Evolutionary conservation across 495 filamentous ascomycete species (phyloP).

Genomic region (Penicillium silybi): DNA sequence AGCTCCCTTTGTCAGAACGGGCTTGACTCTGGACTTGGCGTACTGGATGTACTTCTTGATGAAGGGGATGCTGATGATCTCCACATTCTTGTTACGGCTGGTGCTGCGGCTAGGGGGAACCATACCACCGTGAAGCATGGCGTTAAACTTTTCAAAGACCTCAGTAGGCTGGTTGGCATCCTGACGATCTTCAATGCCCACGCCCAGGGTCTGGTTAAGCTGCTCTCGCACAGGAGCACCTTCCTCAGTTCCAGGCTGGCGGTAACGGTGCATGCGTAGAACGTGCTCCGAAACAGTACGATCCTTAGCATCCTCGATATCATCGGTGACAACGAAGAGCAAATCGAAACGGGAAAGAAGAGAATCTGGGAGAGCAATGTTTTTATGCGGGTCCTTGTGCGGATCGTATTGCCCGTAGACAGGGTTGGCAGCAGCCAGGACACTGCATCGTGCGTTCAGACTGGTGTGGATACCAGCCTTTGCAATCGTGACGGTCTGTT

Average conservation of each 20-base stretch:
- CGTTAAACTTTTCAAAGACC: conserved; percentile 94
- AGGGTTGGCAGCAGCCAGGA: conserved; percentile 94
- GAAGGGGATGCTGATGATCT: conserved; percentile 97
- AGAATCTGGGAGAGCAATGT: conserved; percentile 96
- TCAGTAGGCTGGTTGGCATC: conserved; percentile 73
- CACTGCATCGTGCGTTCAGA: conserved; percentile 93
- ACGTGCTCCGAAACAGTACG: conserved; percentile 94
- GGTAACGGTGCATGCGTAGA: conserved; percentile 94
- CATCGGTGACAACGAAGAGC: conserved; percentile 95
- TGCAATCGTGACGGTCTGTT: conserved; percentile 98
- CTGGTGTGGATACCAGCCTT: conserved; percentile 99
- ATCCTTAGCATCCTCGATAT: conserved; percentile 90
- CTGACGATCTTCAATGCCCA: conserved; percentile 76
- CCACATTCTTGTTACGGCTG: conserved; percentile 64
- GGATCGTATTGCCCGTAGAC: conserved; percentile 98
- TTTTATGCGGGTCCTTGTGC: conserved; percentile 97
- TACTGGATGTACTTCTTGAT: conserved; percentile 99
- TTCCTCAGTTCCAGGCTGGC: conserved; percentile 90
- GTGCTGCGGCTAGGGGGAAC: conserved; percentile 61
- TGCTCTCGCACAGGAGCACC: conserved; percentile 93
- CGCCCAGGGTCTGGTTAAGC: conserved; percentile 76
- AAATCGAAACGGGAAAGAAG: conserved; percentile 98
- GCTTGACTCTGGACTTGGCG: conserved; percentile 88
- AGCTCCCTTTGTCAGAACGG: conserved; percentile 86
- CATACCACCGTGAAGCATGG: conserved; percentile 92